Percentiles rank a stretch among this genome's conserved stretches.
phyloP scores from a whole-genome alignment of 2,329 filamentous ascomycete genomes.

The Penicillium psychrosexuale region DNA sequence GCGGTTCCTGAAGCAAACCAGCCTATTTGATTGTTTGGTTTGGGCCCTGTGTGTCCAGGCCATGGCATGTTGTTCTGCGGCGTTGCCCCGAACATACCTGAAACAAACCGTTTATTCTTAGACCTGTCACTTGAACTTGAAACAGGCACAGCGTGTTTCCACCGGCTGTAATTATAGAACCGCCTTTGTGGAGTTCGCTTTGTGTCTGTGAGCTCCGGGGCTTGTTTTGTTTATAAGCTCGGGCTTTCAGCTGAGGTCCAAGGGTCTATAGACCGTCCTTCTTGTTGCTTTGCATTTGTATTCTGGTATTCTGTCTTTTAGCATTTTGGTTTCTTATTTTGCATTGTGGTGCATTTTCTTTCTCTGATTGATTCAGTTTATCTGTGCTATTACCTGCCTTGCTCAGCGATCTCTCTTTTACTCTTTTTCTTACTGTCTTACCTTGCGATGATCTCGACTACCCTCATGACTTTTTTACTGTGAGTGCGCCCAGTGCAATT shows the following conservation, averaged over 20 bases:
- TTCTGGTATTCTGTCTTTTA: constrained; percentile 3
- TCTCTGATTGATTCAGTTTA: background rate
- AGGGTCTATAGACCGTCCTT: constrained; percentile 7
- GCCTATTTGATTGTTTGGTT: constrained; percentile 1
- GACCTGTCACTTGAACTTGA: constrained; percentile 24
- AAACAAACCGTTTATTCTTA: constrained; percentile 23
- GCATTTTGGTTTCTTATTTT: constrained; percentile 7
- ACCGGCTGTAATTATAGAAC: constrained; percentile 23
- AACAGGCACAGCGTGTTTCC: constrained; percentile 17
- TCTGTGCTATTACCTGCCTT: background rate
- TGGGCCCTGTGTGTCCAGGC: constrained; percentile 6
- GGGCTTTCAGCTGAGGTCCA: background rate
- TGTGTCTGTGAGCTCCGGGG: background rate
- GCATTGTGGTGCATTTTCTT: constrained; percentile 4
- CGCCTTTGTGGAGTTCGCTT: constrained; percentile 11
- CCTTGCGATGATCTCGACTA: constrained; percentile 33
- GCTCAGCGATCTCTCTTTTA: constrained; percentile 5
- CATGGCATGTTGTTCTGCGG: constrained; percentile 11
- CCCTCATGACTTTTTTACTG: constrained; percentile 38
- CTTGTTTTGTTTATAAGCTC: constrained; percentile 1
- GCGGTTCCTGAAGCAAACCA: constrained; percentile 24
- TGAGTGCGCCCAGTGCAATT: constrained; percentile 19
- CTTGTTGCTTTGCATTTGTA: constrained; percentile 6
- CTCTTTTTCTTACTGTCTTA: constrained; percentile 6
- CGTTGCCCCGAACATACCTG: constrained; percentile 10